Base-by-base conservation (phyloP, 2,329 filamentous ascomycete species). In the Ophiostoma quercus region DNA sequence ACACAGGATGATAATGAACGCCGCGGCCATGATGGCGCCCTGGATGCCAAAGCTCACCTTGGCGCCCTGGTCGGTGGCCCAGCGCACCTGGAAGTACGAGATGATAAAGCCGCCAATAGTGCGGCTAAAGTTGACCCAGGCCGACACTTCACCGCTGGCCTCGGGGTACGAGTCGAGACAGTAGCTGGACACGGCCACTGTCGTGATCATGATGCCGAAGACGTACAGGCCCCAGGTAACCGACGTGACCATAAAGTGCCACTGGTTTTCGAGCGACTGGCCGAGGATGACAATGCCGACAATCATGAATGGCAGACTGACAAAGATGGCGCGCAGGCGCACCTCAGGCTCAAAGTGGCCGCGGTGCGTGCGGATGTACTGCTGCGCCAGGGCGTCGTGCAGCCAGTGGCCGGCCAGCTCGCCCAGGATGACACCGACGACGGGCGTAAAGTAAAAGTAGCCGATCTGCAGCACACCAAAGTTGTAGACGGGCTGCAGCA, bases 291-390 rank as follows among this genome's bases (percentile, higher is more conserved):
- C 79, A 1, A 87, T 77, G 0, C 84, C 84, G 1, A 80, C 73
- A 2, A 84, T 72, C 76, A 86, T 84, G 73, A 86, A 80, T 0
- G 82, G 79, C 4, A 83, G 79, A 0, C 81, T 78, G 25, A 85
- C 71, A 74, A 80, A 83, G 69, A 83, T 80, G 60, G 82, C 82
- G 8, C 78, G 76, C 16, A 88, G 80, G 5, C 85, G 82, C 6
- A 80, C 82, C 76, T 88, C 85, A 60, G 86, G 84, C 73, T 87
- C 84, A 67, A 88, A 84, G 67, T 78, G 80, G n/a, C 84, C 84
- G 5, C 79, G 75, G 75, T 87, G 81, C 2, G 76, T 75, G 8
- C 76, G 75, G 41, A 84, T 82, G 72, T 83, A 84, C 34, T 78
- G 75, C 12, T 75, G 77, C 6, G 83, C 82, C 9, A 86, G 74